Evolutionary conservation across 2,329 filamentous ascomycete species (phyloP).

Genomic region (Ilyonectria robusta): DNA sequence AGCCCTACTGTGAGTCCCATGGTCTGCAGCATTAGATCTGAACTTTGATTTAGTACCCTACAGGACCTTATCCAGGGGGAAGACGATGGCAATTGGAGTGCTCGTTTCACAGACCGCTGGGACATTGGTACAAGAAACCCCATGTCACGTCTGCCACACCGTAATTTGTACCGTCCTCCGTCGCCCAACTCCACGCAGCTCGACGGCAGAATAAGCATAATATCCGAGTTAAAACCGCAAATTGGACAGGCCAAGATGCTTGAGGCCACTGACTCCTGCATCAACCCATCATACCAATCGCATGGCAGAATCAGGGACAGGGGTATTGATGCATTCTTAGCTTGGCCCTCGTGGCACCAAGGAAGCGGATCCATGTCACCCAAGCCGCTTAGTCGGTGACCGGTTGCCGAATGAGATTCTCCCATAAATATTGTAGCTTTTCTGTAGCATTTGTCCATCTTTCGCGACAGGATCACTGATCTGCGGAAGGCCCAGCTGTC

Average conservation of each 20-base stretch:
- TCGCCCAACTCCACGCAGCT: neutral
- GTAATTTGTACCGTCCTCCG: neutral
- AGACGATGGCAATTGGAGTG: no score
- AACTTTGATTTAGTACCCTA: no score
- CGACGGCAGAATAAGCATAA: neutral
- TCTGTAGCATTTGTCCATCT: neutral
- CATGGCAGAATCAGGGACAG: neutral
- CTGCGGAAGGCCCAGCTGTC: conserved; percentile 11
- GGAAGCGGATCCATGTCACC: neutral
- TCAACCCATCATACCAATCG: neutral
- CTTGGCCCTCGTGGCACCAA: conserved; percentile 17
- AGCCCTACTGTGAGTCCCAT: no score
- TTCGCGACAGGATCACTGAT: conserved; percentile 9
- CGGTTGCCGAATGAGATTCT: neutral
- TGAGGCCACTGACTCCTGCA: no score
- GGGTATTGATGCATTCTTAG: neutral
- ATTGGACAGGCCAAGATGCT: neutral
- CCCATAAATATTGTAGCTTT: conserved; percentile 14
- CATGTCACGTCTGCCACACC: neutral
- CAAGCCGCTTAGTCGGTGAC: neutral
- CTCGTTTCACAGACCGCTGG: no score
- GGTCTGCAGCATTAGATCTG: no score
- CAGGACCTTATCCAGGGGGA: no score
- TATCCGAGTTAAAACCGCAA: conserved; percentile 1
- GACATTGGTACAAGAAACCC: no score